phyloP scores from a whole-genome alignment of 176 grass and related monocot genomes.

The Areca catechu region DNA sequence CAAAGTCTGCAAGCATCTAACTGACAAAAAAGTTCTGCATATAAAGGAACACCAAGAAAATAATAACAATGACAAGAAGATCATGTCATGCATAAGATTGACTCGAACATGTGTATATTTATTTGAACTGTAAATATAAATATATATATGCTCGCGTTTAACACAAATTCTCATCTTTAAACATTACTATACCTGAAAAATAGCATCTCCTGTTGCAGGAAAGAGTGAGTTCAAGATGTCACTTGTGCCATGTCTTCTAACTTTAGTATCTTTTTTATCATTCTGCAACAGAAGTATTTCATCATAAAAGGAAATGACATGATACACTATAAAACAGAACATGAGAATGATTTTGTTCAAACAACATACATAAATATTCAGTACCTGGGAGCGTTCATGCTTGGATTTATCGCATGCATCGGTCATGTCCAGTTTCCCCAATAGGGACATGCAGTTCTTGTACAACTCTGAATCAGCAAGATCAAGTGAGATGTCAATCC shows the following conservation, averaged over 20 bases:
- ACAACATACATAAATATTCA: too few relatives aligned
- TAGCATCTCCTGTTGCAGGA: constrained; percentile 30
- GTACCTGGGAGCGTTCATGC: constrained; percentile 18
- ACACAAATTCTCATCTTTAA: too few relatives aligned
- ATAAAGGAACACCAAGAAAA: too few relatives aligned
- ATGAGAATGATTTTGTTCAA: too few relatives aligned
- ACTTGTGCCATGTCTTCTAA: constrained; percentile 35
- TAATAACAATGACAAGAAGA: too few relatives aligned
- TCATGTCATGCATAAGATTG: too few relatives aligned
- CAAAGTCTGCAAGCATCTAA: too few relatives aligned
- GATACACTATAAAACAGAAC: constrained; percentile 21
- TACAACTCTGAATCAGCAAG: constrained; percentile 69
- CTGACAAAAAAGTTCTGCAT: too few relatives aligned
- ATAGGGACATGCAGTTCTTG: constrained; percentile 40
- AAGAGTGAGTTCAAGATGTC: constrained; percentile 47
- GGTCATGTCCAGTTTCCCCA: constrained; percentile 36
- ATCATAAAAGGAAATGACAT: constrained; percentile 1
- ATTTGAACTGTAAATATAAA: too few relatives aligned
- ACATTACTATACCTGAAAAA: constrained; percentile 50
- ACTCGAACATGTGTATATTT: too few relatives aligned
- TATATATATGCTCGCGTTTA: too few relatives aligned
- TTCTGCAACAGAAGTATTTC: constrained; percentile 22
- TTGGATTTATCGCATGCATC: constrained; percentile 2
- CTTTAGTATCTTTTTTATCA: constrained; percentile 16
- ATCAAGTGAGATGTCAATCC: constrained; percentile 49